phyloP scores from a whole-genome alignment of 495 filamentous ascomycete genomes.

The Annulohypoxylon bovei region DNA sequence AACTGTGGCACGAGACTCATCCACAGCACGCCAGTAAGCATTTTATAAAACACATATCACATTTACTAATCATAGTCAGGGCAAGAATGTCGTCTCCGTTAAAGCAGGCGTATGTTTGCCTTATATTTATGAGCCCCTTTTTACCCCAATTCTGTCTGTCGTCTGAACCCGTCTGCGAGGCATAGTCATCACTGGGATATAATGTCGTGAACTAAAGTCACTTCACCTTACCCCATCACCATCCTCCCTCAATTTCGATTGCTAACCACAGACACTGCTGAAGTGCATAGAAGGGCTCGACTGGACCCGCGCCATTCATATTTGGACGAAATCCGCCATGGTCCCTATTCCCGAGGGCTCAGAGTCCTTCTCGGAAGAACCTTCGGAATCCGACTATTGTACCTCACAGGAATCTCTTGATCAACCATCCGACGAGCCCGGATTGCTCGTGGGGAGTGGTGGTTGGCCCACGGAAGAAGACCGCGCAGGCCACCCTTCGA shows the following conservation, averaged over 20 bases:
- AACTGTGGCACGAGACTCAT: constrained; percentile 67
- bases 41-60: neutral
- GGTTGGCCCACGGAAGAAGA: constrained; percentile 14
- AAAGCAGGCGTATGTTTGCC: constrained; percentile 60
- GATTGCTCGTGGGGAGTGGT: constrained; percentile 41
- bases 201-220: neutral
- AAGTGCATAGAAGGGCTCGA: constrained; percentile 66
- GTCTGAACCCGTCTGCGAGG: neutral
- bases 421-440: constrained; percentile 46
- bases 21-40: constrained; percentile 60
- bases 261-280: neutral
- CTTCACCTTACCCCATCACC: neutral
- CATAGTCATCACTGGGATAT: too few species aligned
- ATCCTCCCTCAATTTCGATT: neutral
- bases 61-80: constrained; percentile 42
- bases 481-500: neutral
- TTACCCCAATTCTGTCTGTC: neutral
- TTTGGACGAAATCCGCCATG: constrained; percentile 71
- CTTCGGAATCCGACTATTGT: constrained; percentile 51
- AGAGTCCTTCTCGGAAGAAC: constrained; percentile 58
- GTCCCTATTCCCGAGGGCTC: constrained; percentile 69
- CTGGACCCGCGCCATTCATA: constrained; percentile 65
- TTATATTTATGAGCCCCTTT: neutral
- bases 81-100: constrained; percentile 63
- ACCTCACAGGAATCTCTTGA: constrained; percentile 51